These are phyloP conservation scores for Hirsutella minnesotensis DNA, from an alignment of 2,329 filamentous ascomycete genomes.

Conservation along the genomic window DNA sequence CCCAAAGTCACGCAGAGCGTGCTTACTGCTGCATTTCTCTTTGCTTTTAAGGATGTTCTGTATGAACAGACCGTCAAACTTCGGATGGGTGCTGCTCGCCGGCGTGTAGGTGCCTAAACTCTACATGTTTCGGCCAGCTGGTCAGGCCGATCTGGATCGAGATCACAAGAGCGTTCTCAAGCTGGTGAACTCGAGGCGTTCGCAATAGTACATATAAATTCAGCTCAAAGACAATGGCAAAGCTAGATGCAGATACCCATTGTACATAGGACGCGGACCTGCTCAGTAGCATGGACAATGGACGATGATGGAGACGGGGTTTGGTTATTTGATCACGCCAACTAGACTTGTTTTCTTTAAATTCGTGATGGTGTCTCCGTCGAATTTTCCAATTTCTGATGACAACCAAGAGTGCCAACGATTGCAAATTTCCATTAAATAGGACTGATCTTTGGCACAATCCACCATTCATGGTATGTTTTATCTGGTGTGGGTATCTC, in stretches of 20 bases:
- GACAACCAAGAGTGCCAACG: no score
- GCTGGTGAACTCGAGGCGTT: no score
- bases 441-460: constrained; percentile 39
- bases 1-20: constrained; percentile 97
- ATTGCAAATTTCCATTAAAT: not conserved
- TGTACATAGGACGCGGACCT: not conserved
- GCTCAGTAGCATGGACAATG: no score
- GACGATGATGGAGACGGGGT: no score
- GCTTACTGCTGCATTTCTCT: constrained; percentile 88
- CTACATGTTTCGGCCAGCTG: not conserved
- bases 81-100: constrained; percentile 33
- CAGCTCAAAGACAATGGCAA: no score
- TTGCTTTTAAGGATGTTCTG: constrained; percentile 94
- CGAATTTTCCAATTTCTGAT: no score
- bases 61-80: constrained; percentile 72
- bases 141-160: not conserved
- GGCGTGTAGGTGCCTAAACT: constrained; percentile 20
- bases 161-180: no score
- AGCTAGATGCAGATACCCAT: no score
- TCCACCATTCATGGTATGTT: constrained; percentile 54
- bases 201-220: no score
- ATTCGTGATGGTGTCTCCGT: no score
- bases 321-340: no score
- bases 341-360: no score
- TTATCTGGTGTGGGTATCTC: constrained; percentile 41